Conservation (phyloP, 2,329 filamentous ascomycete genomes). For the Cadophora malorum region DNA sequence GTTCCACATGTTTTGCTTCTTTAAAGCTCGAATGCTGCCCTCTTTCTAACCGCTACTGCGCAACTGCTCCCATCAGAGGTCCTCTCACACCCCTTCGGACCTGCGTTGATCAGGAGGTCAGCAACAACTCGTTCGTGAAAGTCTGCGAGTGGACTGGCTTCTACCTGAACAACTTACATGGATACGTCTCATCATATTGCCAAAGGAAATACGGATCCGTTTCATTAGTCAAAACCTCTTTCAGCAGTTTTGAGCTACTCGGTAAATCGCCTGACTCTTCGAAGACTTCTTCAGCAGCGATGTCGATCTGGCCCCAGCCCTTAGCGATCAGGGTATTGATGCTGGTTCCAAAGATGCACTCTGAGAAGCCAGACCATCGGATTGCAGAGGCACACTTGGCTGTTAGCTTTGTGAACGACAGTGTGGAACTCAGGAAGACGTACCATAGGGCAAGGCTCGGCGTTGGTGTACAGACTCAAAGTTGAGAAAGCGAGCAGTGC, state of each 20-base stretch:
- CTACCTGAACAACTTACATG: constrained; percentile 20
- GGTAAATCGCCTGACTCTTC: constrained; percentile 49
- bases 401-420: neutral
- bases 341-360: constrained; percentile 61
- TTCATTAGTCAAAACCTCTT: constrained; percentile 56
- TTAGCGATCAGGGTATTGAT: constrained; percentile 53
- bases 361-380: constrained; percentile 60
- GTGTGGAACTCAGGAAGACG: neutral
- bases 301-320: constrained; percentile 59
- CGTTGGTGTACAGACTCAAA: constrained; percentile 62
- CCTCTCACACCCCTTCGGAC: constrained; percentile 36
- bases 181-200: constrained; percentile 52
- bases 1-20: neutral
- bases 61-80: constrained; percentile 24
- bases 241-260: constrained; percentile 49
- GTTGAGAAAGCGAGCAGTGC: constrained; percentile 53
- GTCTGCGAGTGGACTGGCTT: too few species aligned
- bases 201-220: constrained; percentile 60
- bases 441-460: constrained; percentile 61
- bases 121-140: neutral
- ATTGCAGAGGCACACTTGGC: constrained; percentile 59
- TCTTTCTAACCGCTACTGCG: constrained; percentile 8
- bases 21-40: constrained; percentile 23
- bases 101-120: neutral
- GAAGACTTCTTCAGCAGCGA: constrained; percentile 55